These are phyloP conservation scores for Cyberlindnera samutprakarnensis DNA, from an alignment of 805 yeast species.

Conservation along the genomic window DNA sequence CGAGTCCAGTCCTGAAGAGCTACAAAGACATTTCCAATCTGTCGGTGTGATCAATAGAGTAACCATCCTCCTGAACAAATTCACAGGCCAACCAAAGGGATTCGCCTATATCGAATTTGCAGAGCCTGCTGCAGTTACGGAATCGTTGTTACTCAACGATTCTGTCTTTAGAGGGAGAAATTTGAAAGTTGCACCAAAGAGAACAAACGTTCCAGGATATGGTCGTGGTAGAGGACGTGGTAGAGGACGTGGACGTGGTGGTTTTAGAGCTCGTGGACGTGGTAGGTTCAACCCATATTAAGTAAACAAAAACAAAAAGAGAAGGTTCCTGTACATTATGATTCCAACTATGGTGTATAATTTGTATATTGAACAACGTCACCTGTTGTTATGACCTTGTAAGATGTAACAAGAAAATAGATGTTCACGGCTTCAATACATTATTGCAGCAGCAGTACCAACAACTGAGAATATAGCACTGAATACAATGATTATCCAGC, in stretches of 20 bases:
- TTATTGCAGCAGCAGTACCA: constrained; percentile 54
- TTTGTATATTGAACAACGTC: no score
- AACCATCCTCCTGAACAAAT: constrained; percentile 65
- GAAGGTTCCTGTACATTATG: no score
- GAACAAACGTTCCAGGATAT: constrained; percentile 78
- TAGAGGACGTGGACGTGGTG: constrained; percentile 31
- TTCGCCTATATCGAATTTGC: constrained; percentile 81
- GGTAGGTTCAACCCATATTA: constrained; percentile 41
- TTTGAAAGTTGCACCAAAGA: constrained; percentile 66
- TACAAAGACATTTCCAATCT: constrained; percentile 62
- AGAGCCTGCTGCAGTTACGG: constrained; percentile 53
- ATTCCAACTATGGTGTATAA: no score
- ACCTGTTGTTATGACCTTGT: neutral
- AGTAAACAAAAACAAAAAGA: no score
- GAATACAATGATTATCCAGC: constrained; percentile 36
- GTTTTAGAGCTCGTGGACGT: constrained; percentile 35
- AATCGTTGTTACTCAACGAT: constrained; percentile 62
- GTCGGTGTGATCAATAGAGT: constrained; percentile 75
- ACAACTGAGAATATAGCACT: constrained; percentile 42
- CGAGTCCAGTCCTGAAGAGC: constrained; percentile 68
- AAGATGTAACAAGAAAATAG: neutral
- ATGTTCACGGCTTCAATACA: constrained; percentile 7
- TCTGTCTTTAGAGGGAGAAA: constrained; percentile 59
- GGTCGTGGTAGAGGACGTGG: constrained; percentile 40
- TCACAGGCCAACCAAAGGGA: constrained; percentile 79